A percentile compares a stretch with the other conserved stretches of the same genome.
Evolutionary conservation across 805 yeast genomes (phyloP).

Genomic region (Sugiyamaella smithiae): DNA sequence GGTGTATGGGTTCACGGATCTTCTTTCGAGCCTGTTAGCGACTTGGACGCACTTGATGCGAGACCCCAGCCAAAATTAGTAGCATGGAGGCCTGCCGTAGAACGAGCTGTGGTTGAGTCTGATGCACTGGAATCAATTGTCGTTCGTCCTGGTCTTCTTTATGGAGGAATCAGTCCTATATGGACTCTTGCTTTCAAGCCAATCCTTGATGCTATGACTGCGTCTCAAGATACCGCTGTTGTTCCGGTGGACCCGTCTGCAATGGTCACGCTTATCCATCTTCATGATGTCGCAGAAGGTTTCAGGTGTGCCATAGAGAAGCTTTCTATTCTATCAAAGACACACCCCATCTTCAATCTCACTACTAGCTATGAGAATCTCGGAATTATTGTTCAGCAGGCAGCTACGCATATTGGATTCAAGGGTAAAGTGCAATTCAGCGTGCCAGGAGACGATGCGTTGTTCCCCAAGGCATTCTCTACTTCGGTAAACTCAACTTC

Average conservation of each 20-base stretch:
- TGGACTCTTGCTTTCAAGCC: slow-evolving; percentile 10
- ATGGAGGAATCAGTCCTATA: slow-evolving; percentile 14
- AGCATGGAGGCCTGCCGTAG: slow-evolving; percentile 12
- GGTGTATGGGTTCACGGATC: slow-evolving; percentile 17
- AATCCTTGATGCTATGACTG: slow-evolving; percentile 1
- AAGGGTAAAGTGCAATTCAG: slow-evolving; percentile 8
- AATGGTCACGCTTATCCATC: slow-evolving; percentile 6
- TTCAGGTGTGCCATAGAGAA: slow-evolving; percentile 6
- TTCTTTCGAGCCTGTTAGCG: slow-evolving; percentile 3
- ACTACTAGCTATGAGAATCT: slow-evolving; percentile 6
- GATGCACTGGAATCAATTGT: slow-evolving; percentile 8
- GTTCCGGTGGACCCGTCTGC: neutral
- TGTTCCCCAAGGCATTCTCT: slow-evolving; percentile 11
- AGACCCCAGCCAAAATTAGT: slow-evolving; percentile 5
- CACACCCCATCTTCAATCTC: slow-evolving; percentile 10
- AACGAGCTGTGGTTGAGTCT: slow-evolving; percentile 2
- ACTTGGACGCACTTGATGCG: slow-evolving; percentile 1
- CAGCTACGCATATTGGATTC: slow-evolving; percentile 12
- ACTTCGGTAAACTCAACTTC: slow-evolving; percentile 6
- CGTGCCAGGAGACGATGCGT: slow-evolving; percentile 1
- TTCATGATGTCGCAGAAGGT: slow-evolving; percentile 11
- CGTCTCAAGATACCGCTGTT: neutral
- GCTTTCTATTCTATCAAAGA: neutral
- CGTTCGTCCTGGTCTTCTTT: slow-evolving; percentile 14
- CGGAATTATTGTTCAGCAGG: neutral